Conservation (phyloP, 2,329 filamentous ascomycete species). For the Aspergillus sp. region DNA sequence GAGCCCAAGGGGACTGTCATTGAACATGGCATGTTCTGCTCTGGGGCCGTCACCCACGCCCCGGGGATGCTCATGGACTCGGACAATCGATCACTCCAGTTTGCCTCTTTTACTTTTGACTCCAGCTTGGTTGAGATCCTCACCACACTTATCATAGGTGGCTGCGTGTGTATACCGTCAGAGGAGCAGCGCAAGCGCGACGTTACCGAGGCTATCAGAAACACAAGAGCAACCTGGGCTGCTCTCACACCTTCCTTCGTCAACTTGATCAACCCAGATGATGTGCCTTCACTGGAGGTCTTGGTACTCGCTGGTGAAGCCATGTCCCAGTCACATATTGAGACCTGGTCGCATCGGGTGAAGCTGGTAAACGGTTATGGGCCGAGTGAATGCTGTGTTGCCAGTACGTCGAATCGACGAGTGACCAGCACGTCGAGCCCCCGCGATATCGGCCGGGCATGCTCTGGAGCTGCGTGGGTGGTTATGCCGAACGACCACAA, state of each 20-base stretch:
- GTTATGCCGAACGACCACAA: conserved; percentile 4
- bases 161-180: conserved; percentile 8
- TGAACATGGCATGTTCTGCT: conserved; percentile 17
- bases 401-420: neutral
- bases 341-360: conserved; percentile 1
- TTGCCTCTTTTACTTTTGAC: conserved; percentile 23
- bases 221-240: conserved; percentile 6
- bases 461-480: conserved; percentile 2
- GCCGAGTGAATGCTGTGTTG: conserved; percentile 5
- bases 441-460: neutral
- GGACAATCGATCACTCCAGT: conserved; percentile 28
- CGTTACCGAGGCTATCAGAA: neutral
- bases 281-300: conserved; percentile 23
- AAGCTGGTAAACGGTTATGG: conserved; percentile 3
- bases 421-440: neutral
- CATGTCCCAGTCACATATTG: conserved; percentile 4
- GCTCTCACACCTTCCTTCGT: conserved; percentile 12
- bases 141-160: conserved; percentile 6
- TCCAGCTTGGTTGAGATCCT: conserved; percentile 7
- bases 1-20: conserved; percentile 35
- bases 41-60: conserved; percentile 22
- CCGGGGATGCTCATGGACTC: conserved; percentile 34
- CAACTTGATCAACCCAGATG: conserved; percentile 12
- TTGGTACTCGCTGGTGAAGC: conserved; percentile 28
- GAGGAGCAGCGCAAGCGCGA: conserved; percentile 5